Base-by-base conservation (phyloP, 495 filamentous ascomycete species). In the Xylaria cubensis region DNA sequence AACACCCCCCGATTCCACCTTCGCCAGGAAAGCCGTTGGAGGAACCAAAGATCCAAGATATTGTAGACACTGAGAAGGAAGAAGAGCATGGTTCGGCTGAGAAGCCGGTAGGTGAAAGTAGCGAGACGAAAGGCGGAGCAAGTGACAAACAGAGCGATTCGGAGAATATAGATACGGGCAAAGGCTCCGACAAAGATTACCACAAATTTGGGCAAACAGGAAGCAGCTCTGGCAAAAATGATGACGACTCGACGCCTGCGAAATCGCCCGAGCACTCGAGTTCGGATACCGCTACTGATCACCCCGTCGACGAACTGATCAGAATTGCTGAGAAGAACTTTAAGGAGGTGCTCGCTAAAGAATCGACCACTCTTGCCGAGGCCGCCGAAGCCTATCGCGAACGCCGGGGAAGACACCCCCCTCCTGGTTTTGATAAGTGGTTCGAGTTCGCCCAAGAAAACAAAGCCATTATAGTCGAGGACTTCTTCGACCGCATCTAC, bases 381-480 rank as follows among this genome's bases (percentile, higher is more conserved):
- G 86, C 90, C 0, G 90, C 91, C 2, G 82, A 84, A 48, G 86
- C 86, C 56, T 94, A 93, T 79, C 82, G 90, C 34, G 77, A 84
- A 53, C 85, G 83, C 21, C 85, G 91, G 67, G 92, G 92, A 24
- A 84, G 92, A 7, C 91, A 93, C 73, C 92, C 92, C 3, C 92
- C 92, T 13, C 92, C 92, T 10, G 91, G 90, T 4, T 94, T 93
- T 74, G 87, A 90, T 65, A 80, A 80, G 50, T 94, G 92, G 92
- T 92, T 88, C 76, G 79, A 84, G 46, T 93, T 89, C 68, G 92
- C 92, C 12, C 82, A 84, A 69, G 83, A 89, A 62, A 82, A 85
- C 13, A 82, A 88, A 13, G 88, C 87, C 21, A 77, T 91, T 55
- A 86, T 92, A 21, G 86, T 93, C 46, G 92, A 93, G 72, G 91